phyloP scores from a whole-genome alignment of 2,329 filamentous ascomycete genomes.

The Penicillium sclerotigenum region DNA sequence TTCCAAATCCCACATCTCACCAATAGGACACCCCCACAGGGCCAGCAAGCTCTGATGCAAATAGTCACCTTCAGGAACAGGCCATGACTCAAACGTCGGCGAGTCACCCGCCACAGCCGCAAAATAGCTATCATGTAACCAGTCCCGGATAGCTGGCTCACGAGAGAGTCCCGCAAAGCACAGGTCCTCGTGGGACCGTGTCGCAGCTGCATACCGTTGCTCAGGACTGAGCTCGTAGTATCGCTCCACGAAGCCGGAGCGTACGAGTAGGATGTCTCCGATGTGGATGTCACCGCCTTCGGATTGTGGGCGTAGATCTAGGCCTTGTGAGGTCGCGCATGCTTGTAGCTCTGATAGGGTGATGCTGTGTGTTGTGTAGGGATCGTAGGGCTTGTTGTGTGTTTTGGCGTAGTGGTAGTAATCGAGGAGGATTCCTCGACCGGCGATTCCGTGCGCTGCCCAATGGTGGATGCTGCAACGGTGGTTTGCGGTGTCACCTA shows the following conservation, averaged over 20 bases:
- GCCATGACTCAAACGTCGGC: slow-evolving; percentile 62
- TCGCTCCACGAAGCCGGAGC: slow-evolving; percentile 60
- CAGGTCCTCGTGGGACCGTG: slow-evolving; percentile 39
- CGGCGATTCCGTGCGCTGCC: slow-evolving; percentile 43
- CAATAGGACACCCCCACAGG: slow-evolving; percentile 46
- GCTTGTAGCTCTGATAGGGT: slow-evolving; percentile 54
- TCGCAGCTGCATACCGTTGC: slow-evolving; percentile 33
- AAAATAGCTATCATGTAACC: slow-evolving; percentile 69
- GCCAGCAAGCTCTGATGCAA: slow-evolving; percentile 44
- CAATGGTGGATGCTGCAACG: slow-evolving; percentile 46
- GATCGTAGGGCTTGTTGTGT: slow-evolving; percentile 51
- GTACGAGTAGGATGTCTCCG: slow-evolving; percentile 65
- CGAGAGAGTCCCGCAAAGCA: slow-evolving; percentile 52
- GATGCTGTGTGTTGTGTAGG: slow-evolving; percentile 55
- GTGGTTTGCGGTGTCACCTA: slow-evolving; percentile 33
- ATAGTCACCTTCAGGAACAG: slow-evolving; percentile 42
- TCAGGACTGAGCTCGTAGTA: slow-evolving; percentile 49
- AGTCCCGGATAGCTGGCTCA: slow-evolving; percentile 57
- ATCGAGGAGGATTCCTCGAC: slow-evolving; percentile 44
- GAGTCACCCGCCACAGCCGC: slow-evolving; percentile 63
- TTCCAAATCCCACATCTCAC: slow-evolving; percentile 48
- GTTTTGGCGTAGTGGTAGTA: slow-evolving; percentile 49
- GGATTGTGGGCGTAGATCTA: slow-evolving; percentile 57
- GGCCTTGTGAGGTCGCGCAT: slow-evolving; percentile 57
- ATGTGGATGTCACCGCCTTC: slow-evolving; percentile 55